Evolutionary conservation across 768 basidiomycete genomes (phyloP), one percentile per base, ranked within the genome.

Genomic region (Kwoniella botswanensis): DNA sequence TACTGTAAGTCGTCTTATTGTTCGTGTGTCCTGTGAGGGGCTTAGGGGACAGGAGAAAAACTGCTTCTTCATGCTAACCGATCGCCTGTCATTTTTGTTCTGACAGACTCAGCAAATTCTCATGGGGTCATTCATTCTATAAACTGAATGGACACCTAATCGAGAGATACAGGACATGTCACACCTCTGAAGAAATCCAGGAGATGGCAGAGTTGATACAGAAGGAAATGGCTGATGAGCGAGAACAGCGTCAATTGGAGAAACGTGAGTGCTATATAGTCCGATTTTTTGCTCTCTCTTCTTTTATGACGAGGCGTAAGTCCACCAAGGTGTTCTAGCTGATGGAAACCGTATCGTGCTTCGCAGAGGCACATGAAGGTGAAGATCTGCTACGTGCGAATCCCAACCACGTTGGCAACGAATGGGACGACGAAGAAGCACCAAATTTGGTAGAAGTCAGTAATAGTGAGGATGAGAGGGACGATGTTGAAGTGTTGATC

Each of bases 81-180:
- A 35, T 52, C 12, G 21, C 21, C 24, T 13, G n/a, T 13, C 24
- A 17, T 50, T 52, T 52, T 21, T 12, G 11, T 63, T 26, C 41
- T 5, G 4, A 24, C 63, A 83, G 82, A 24, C 83, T 98, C 42
- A 87, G 86, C 64, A 89, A 88, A 9, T 99, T 98, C 79, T 91
- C 93, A 10, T 98, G 96, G 95, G 96, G 93, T 2, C 88, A 87
- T 22, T 88, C 93, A 2, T 98, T 98, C 84, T 92, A 88, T 85
- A 86, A 89, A 65, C 90, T 99, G 64, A 99, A 99, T 82, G 84
- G 87, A 55, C 73, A 85, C 2, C 89, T 91, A 70, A 85, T 99
- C 64, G 88, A 91, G 67, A 87, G 86, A 58, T 99, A 99, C 80
- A 86, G 87, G 71, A 89, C 86, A 44, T 98, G 95, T 78, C 84